Conservation (phyloP, 345 rosid species). For the Raphanus sativus region DNA sequence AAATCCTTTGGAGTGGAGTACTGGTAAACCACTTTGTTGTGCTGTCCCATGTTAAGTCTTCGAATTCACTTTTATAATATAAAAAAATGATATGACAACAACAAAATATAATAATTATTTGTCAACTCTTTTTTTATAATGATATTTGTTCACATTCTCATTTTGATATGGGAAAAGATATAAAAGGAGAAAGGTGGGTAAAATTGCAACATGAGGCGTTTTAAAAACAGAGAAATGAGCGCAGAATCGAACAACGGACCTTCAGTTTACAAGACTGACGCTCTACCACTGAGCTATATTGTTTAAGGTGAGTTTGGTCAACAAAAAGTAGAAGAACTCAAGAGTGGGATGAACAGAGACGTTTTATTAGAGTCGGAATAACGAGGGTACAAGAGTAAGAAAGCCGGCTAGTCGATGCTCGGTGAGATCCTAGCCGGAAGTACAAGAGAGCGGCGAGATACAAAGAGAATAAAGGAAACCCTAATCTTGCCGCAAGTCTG, state of each 20-base stretch:
- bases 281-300: constrained; percentile 95
- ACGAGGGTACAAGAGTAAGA: too few species aligned
- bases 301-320: too few species aligned
- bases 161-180: background rate
- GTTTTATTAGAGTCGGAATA: too few species aligned
- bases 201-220: background rate
- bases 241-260: constrained; percentile 86
- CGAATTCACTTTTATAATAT: background rate
- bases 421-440: too few species aligned
- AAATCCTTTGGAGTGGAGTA: constrained; percentile 18
- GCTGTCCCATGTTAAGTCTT: background rate
- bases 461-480: too few species aligned
- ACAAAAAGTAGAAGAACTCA: too few species aligned
- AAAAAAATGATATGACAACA: background rate
- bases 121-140: background rate
- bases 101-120: background rate
- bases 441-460: too few species aligned
- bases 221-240: background rate
- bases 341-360: too few species aligned
- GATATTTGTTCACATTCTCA: background rate
- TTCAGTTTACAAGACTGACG: constrained; percentile 87
- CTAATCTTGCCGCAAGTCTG: too few species aligned
- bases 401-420: too few species aligned
- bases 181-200: background rate
- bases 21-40: constrained; percentile 11